Evolutionary conservation across 116 monocot species (phyloP).

Genomic region (Iris pallida): DNA sequence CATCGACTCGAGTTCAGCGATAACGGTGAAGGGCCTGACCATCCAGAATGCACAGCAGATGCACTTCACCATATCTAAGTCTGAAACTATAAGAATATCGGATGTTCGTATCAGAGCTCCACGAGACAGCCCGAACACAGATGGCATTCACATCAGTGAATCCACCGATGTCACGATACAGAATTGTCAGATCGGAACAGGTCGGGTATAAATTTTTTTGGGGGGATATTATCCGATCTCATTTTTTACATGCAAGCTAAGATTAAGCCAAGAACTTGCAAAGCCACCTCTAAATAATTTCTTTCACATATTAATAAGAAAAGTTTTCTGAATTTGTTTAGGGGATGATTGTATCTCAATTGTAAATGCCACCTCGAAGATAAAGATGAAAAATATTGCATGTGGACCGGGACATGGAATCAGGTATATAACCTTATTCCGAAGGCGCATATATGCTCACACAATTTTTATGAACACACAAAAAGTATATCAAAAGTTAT

Average conservation of each 20-base stretch:
- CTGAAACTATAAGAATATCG: slow-evolving; percentile 33
- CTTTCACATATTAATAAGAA: not conserved
- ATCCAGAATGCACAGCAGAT: slow-evolving; percentile 85
- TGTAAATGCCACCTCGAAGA: slow-evolving; percentile 72
- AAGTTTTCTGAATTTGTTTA: slow-evolving; percentile 3
- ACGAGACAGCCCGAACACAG: slow-evolving; percentile 69
- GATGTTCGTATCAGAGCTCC: slow-evolving; percentile 38
- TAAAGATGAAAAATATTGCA: slow-evolving; percentile 87
- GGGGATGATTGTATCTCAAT: slow-evolving; percentile 98
- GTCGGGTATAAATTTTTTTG: slow-evolving; percentile 23
- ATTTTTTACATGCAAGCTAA: no score
- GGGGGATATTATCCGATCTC: no score
- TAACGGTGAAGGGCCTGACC: slow-evolving; percentile 50
- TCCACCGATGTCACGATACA: slow-evolving; percentile 55
- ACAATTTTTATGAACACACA: no score
- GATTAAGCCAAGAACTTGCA: no score
- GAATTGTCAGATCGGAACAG: slow-evolving; percentile 70
- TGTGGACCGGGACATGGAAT: slow-evolving; percentile 99
- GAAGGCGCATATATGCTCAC: no score
- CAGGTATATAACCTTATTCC: slow-evolving; percentile 38
- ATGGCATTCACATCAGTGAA: slow-evolving; percentile 65
- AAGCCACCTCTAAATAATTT: no score
- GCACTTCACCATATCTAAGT: slow-evolving; percentile 56
- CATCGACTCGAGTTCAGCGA: slow-evolving; percentile 54
- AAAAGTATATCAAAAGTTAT: no score